Percentiles rank a stretch among this genome's conserved stretches.
Evolutionary conservation across 306 rosid species (phyloP).

Genomic region (Acacia crassicarpa): DNA sequence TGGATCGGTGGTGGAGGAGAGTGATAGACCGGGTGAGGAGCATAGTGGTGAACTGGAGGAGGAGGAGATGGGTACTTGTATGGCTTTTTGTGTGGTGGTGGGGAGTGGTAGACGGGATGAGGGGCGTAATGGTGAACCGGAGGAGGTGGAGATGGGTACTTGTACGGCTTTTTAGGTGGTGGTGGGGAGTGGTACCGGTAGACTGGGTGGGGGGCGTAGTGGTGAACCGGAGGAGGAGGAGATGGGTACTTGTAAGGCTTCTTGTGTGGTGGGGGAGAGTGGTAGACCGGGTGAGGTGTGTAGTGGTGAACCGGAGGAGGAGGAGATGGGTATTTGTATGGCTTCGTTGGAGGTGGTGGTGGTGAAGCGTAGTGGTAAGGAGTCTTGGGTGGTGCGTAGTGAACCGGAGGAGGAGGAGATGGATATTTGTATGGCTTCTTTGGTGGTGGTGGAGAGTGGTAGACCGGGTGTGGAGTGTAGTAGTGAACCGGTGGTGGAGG

Average conservation of each 20-base stretch:
- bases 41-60: slow-evolving; percentile 4
- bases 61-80: slow-evolving; percentile 35
- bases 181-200: background rate
- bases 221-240: slow-evolving; percentile 6
- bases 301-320: slow-evolving; percentile 25
- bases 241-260: background rate
- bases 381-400: slow-evolving; percentile 2
- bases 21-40: background rate
- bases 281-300: background rate
- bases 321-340: slow-evolving; percentile 31
- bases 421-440: background rate
- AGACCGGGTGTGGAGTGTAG: background rate
- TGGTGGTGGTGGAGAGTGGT: background rate
- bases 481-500: background rate
- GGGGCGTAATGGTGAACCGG: background rate
- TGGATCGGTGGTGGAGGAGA: slow-evolving; percentile 12
- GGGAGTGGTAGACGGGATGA: background rate
- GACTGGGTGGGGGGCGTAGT: background rate
- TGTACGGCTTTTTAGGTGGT: background rate
- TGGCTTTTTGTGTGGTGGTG: background rate
- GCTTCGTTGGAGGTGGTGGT: background rate
- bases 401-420: background rate
- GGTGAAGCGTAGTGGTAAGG: slow-evolving; percentile 7
- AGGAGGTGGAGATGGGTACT: slow-evolving; percentile 8
- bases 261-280: slow-evolving; percentile 23